phyloP scores from a whole-genome alignment of 2,329 filamentous ascomycete genomes.

The Fusarium protoensiforme region DNA sequence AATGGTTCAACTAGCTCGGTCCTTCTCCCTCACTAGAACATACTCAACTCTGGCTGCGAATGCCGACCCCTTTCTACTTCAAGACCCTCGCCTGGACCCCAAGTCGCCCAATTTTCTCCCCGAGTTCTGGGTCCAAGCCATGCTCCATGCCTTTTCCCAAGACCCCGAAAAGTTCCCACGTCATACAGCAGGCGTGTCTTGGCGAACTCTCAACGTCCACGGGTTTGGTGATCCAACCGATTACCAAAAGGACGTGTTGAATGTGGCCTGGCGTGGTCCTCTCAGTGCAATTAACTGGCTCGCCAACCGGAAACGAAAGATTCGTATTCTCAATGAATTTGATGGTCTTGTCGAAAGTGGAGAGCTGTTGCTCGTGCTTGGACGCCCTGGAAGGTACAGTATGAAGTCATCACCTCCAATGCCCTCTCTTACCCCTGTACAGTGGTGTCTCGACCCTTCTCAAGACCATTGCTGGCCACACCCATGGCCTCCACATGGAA shows the following conservation, averaged over 20 bases:
- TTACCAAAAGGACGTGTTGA: slow-evolving; percentile 25
- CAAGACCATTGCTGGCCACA: slow-evolving; percentile 28
- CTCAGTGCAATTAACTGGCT: slow-evolving; percentile 11
- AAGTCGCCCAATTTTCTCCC: slow-evolving; percentile 17
- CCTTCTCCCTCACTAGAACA: slow-evolving; percentile 25
- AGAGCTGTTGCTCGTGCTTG: slow-evolving; percentile 28
- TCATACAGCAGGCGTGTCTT: slow-evolving; percentile 25
- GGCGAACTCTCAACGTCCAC: slow-evolving; percentile 19
- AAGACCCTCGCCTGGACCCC: slow-evolving; percentile 24
- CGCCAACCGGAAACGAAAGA: slow-evolving; percentile 4
- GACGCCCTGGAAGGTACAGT: slow-evolving; percentile 30
- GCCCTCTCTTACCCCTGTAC: not conserved
- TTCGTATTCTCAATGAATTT: slow-evolving; percentile 23
- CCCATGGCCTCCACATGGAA: slow-evolving; percentile 19
- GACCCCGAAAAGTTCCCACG: slow-evolving; percentile 27
- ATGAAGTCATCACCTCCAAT: not conserved
- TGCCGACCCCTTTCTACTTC: slow-evolving; percentile 16
- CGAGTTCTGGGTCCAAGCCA: slow-evolving; percentile 13
- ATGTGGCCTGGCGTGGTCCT: slow-evolving; percentile 14
- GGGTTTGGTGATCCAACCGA: slow-evolving; percentile 19
- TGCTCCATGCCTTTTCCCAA: slow-evolving; percentile 32
- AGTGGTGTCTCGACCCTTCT: slow-evolving; percentile 28
- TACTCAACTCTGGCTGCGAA: slow-evolving; percentile 12
- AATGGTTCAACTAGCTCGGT: slow-evolving; percentile 21
- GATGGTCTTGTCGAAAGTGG: slow-evolving; percentile 28